These are phyloP conservation scores for Megacollybia marginata DNA, from an alignment of 768 basidiomycete species.

Conservation along the genomic window DNA sequence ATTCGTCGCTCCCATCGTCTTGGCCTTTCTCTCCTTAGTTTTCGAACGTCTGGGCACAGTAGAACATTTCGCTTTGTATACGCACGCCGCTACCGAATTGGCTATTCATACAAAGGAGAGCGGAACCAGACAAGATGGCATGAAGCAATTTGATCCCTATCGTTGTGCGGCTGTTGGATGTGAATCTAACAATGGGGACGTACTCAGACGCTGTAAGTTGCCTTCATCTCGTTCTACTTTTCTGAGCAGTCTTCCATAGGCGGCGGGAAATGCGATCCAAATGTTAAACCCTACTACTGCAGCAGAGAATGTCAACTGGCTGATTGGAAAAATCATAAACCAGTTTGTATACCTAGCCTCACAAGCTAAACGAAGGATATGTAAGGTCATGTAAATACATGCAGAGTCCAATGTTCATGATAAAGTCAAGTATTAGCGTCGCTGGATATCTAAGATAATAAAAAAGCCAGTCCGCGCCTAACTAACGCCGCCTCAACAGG, in stretches of 20 bases:
- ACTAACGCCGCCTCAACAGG: background rate
- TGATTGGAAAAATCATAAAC: background rate
- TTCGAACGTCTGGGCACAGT: background rate
- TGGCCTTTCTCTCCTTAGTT: background rate
- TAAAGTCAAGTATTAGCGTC: too few species aligned
- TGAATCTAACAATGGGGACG: conserved; percentile 3
- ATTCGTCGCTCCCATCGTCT: background rate
- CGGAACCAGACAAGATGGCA: background rate
- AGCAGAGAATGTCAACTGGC: conserved; percentile 7
- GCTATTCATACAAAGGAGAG: background rate
- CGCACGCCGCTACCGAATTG: background rate
- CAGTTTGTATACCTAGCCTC: background rate
- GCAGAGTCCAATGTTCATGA: too few species aligned
- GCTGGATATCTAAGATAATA: too few species aligned
- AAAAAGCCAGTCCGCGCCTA: too few species aligned
- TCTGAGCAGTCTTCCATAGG: background rate
- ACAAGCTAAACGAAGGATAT: too few species aligned
- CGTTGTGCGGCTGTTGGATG: conserved; percentile 2
- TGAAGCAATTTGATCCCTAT: conserved; percentile 5
- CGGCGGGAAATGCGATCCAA: conserved; percentile 7
- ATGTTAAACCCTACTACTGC: conserved; percentile 12
- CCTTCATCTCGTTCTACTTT: background rate
- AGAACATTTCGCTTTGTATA: background rate
- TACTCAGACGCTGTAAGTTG: background rate
- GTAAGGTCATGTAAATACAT: too few species aligned